A percentile compares a stretch with the other conserved stretches of the same genome.
Conservation (phyloP, 2,329 filamentous ascomycete genomes). For the Dactylellina sp. region DNA sequence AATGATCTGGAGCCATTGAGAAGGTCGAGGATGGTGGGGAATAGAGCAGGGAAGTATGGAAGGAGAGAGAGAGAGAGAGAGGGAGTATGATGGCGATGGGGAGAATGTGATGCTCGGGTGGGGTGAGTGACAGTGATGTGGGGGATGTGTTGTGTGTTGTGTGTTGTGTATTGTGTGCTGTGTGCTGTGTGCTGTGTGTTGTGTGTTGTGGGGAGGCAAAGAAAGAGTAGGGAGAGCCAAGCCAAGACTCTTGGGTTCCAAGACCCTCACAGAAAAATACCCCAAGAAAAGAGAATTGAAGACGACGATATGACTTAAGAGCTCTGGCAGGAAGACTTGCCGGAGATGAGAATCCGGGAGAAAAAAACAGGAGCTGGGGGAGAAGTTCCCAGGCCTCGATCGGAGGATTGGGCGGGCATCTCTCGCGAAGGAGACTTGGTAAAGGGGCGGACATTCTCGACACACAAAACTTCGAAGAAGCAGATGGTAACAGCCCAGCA, state of each 20-base stretch:
- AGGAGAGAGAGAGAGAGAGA: too few relatives aligned
- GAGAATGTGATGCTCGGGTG: too few relatives aligned
- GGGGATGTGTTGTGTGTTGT: background rate
- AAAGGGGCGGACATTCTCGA: conserved; percentile 23
- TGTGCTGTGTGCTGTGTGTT: conserved; percentile 34
- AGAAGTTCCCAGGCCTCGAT: conserved; percentile 35
- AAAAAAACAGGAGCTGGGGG: conserved; percentile 14
- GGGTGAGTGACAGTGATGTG: background rate
- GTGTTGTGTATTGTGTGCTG: conserved; percentile 57
- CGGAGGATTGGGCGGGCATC: conserved; percentile 54
- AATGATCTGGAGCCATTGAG: too few relatives aligned
- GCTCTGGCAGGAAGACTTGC: conserved; percentile 23
- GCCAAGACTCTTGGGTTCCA: conserved; percentile 57
- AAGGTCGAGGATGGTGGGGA: too few relatives aligned
- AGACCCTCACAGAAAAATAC: conserved; percentile 56
- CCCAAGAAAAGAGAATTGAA: conserved; percentile 41
- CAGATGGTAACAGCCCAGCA: conserved; percentile 4
- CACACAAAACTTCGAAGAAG: conserved; percentile 24
- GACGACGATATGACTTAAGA: conserved; percentile 16
- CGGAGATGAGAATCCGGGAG: conserved; percentile 15
- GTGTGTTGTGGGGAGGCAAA: conserved; percentile 51
- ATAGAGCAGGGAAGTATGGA: too few relatives aligned
- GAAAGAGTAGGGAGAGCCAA: conserved; percentile 22
- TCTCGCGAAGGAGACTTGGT: conserved; percentile 22
- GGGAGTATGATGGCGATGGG: too few relatives aligned